A percentile compares a stretch with the other conserved stretches of the same genome.
These are phyloP conservation scores for Lipomyces orientalis DNA, from an alignment of 805 yeast genomes.

Conservation along the genomic window DNA sequence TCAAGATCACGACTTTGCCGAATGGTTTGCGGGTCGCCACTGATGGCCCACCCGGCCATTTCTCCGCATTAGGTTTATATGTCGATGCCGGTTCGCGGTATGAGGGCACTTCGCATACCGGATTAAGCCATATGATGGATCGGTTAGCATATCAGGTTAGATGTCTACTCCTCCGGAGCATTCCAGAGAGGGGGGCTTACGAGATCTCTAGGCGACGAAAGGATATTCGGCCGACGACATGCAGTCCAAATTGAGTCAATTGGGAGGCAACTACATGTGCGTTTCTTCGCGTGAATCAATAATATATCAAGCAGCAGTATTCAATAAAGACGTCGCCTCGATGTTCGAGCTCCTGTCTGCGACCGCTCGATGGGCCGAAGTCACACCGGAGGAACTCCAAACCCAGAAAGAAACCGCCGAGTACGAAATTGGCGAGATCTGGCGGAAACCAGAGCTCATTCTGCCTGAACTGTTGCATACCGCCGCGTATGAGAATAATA, in stretches of 20 bases:
- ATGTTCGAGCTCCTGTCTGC: slow-evolving; percentile 80
- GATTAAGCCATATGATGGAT: slow-evolving; percentile 83
- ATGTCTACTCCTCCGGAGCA: not conserved
- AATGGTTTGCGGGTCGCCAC: slow-evolving; percentile 87
- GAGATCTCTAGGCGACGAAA: slow-evolving; percentile 42
- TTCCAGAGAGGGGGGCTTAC: not conserved
- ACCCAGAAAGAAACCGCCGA: slow-evolving; percentile 75
- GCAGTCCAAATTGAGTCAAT: slow-evolving; percentile 71
- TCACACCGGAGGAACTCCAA: slow-evolving; percentile 70
- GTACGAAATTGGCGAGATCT: slow-evolving; percentile 83
- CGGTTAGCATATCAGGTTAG: slow-evolving; percentile 66
- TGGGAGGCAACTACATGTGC: slow-evolving; percentile 95
- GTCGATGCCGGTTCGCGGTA: slow-evolving; percentile 89
- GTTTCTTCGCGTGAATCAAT: slow-evolving; percentile 89
- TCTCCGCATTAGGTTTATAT: slow-evolving; percentile 87
- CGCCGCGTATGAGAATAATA: slow-evolving; percentile 72
- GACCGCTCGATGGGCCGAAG: slow-evolving; percentile 73
- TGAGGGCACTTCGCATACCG: slow-evolving; percentile 66
- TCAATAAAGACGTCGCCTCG: slow-evolving; percentile 78
- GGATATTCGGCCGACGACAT: slow-evolving; percentile 62
- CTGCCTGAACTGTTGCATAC: slow-evolving; percentile 90
- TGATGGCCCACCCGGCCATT: slow-evolving; percentile 86
- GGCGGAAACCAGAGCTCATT: slow-evolving; percentile 80
- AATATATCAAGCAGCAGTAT: slow-evolving; percentile 93
- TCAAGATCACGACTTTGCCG: slow-evolving; percentile 52